Base-by-base conservation (phyloP, 1,139 yeast species). In the Debaryomycetaceae sp. region DNA sequence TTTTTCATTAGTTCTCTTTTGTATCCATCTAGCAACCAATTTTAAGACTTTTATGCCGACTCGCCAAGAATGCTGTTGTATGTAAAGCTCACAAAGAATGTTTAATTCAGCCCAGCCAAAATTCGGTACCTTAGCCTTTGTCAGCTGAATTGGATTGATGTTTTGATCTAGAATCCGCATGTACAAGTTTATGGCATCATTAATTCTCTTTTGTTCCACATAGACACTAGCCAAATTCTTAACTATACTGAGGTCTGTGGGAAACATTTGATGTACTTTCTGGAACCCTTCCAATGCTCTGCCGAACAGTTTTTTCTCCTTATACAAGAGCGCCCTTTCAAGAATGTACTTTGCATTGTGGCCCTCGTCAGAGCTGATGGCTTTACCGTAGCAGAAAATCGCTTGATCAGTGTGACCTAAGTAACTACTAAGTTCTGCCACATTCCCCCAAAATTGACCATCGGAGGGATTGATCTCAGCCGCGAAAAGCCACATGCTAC, bases 31-130 rank as follows among this genome's bases (percentile, higher is more conserved):
- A 1, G 96, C 79, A 9, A 88, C 86, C 34, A 77, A 68, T 55
- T 87, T 86, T 40, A 89, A 76, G 0, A 81, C 74, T 44, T 75
- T 76, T 20, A 90, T 75, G 1, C 93, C 95, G 13, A 78, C 70
- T 6, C 63, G 56, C 76, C 83, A 87, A 7, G 83, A 81, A 38
- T 79, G 79, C 48, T 84, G 85, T 45, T 82, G 81, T 34, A 83
- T 75, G 58, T 86, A 87, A 34, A 93, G 68, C 57, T 93, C 98
- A 7, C 87, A 77, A 41, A 93, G 68, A 48, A 89, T 87, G 58
- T 93, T 91, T 42, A 93, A 72, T 52, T 89, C 93, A 0, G 96
- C 85, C 95, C 96, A 91, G 38, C 83, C 89, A 62, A 93, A 91
- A 40, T 58, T 38, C 54, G 81, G 71, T 51, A 71, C 67, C 45